Conservation (phyloP, 2,329 filamentous ascomycete species). For the Colletotrichum orchidophilum region DNA sequence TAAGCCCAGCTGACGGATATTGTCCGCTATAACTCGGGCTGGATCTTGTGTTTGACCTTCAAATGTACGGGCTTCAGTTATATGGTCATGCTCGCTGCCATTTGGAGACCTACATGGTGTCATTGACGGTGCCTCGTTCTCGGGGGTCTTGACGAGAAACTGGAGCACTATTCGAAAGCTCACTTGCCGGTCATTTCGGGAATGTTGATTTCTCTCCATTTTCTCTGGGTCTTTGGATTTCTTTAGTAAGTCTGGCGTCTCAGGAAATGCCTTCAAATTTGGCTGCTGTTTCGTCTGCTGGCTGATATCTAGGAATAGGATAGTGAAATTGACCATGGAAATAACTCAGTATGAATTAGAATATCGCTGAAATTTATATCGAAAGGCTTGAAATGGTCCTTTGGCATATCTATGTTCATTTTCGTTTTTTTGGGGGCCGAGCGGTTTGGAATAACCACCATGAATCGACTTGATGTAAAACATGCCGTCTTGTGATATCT, state of each 20-base stretch:
- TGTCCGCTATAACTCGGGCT: not conserved
- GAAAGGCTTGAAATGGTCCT: not conserved
- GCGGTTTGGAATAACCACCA: no score
- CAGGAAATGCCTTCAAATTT: not conserved
- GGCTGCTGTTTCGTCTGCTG: not conserved
- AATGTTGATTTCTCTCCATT: not conserved
- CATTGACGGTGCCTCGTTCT: not conserved
- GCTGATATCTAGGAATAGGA: not conserved
- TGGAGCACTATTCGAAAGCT: not conserved
- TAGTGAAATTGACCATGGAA: not conserved
- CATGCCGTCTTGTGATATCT: not conserved
- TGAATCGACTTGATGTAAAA: no score
- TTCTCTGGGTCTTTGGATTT: not conserved
- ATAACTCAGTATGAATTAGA: not conserved
- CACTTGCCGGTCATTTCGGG: not conserved
- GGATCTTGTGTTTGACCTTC: not conserved
- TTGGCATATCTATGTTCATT: no score
- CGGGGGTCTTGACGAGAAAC: not conserved
- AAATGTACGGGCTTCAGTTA: not conserved
- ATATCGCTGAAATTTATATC: not conserved
- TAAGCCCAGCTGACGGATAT: not conserved
- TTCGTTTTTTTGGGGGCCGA: no score
- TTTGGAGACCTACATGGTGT: not conserved
- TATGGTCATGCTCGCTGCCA: not conserved
- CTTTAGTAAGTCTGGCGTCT: not conserved